Evolutionary conservation across 2,329 filamentous ascomycete genomes (phyloP).

Genomic region (Karstenula rhodostoma): DNA sequence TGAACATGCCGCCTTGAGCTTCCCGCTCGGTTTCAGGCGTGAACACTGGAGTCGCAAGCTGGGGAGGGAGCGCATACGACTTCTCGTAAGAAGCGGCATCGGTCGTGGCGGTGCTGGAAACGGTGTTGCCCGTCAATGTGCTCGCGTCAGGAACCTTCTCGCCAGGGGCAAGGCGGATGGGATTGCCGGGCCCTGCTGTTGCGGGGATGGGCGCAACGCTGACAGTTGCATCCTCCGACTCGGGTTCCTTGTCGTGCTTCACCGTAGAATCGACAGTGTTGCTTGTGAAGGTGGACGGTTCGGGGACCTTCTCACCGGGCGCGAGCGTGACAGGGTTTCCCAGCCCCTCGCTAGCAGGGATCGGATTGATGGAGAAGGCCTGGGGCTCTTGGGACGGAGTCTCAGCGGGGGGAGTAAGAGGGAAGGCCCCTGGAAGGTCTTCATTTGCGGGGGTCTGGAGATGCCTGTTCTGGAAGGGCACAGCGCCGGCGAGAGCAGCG

Average conservation of each 20-base stretch:
- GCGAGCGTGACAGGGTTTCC: conserved; percentile 82
- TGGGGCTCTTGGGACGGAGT: conserved; percentile 54
- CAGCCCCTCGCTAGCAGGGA: conserved; percentile 64
- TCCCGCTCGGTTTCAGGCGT: conserved; percentile 55
- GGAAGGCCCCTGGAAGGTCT: conserved; percentile 71
- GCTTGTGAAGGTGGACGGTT: conserved; percentile 67
- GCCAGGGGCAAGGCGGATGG: conserved; percentile 78
- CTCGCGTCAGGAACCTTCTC: conserved; percentile 77
- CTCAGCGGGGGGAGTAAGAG: conserved; percentile 74
- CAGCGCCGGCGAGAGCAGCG: conserved; percentile 71
- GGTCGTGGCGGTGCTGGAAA: conserved; percentile 64
- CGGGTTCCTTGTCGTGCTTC: conserved; percentile 42
- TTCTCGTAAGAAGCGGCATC: conserved; percentile 90
- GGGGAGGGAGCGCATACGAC: conserved; percentile 65
- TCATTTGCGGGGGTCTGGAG: conserved; percentile 35
- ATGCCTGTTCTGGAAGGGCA: conserved; percentile 58
- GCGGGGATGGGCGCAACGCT: conserved; percentile 67
- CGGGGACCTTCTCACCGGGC: conserved; percentile 82
- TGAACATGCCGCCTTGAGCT: conserved; percentile 55
- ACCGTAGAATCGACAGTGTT: conserved; percentile 74
- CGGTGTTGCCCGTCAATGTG: conserved; percentile 72
- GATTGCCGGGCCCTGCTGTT: conserved; percentile 72
- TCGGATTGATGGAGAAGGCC: conserved; percentile 64
- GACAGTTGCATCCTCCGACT: conserved; percentile 53
- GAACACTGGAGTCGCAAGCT: conserved; percentile 56